A percentile compares a stretch with the other conserved stretches of the same genome.
These are phyloP conservation scores for Raddia distichophylla DNA, from an alignment of 176 grass and related monocot genomes.

Conservation along the genomic window DNA sequence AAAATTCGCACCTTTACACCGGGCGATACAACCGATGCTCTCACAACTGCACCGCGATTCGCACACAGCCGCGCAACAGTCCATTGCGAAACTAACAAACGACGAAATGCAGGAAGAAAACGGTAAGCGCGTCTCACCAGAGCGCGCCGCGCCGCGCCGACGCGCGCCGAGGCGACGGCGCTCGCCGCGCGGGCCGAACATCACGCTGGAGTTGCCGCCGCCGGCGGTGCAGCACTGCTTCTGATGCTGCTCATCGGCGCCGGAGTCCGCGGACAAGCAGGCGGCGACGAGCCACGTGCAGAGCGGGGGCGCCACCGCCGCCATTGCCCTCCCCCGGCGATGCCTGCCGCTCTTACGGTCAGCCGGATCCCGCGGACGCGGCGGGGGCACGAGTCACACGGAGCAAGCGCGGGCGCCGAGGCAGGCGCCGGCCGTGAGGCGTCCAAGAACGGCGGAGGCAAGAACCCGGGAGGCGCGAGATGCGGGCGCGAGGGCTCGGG, in stretches of 20 bases:
- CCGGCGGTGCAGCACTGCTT: constrained; percentile 29
- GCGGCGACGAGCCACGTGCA: constrained; percentile 80
- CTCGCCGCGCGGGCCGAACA: constrained; percentile 42
- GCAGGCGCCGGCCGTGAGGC: neutral
- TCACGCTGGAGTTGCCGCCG: constrained; percentile 26
- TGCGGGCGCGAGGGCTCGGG: constrained; percentile 28
- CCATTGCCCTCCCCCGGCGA: constrained; percentile 44
- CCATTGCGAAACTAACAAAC: constrained; percentile 27
- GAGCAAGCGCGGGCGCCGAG: constrained; percentile 3
- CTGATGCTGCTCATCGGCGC: constrained; percentile 29
- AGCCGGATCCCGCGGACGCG: constrained; percentile 26
- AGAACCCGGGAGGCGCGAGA: constrained; percentile 20
- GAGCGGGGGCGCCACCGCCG: constrained; percentile 67
- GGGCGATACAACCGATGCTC: constrained; percentile 72
- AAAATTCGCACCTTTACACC: constrained; percentile 44
- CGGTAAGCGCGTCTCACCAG: constrained; percentile 33
- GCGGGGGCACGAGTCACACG: neutral
- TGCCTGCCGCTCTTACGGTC: neutral
- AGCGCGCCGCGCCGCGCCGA: constrained; percentile 44
- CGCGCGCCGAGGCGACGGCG: constrained; percentile 45
- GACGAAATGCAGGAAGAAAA: constrained; percentile 37
- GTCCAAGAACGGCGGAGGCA: constrained; percentile 20
- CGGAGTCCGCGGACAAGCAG: constrained; percentile 61
- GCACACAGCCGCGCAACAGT: constrained; percentile 43
- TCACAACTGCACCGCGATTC: constrained; percentile 39